These are phyloP conservation scores for Chionographis japonica DNA, from an alignment of 106 monocot species.

Conservation along the genomic window DNA sequence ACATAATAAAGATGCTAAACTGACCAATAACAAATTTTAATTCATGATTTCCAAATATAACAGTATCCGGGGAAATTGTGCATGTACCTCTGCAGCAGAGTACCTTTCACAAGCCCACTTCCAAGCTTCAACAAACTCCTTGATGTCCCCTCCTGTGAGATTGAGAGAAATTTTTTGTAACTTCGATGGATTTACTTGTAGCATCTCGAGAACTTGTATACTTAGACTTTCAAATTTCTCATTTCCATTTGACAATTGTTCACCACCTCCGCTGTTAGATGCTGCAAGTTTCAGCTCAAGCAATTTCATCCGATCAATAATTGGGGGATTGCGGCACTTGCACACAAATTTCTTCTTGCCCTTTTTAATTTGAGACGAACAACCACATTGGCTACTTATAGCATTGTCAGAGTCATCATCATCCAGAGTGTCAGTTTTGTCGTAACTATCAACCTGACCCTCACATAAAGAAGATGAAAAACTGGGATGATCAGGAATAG, in stretches of 20 bases:
- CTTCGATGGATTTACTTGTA: slow-evolving; percentile 7
- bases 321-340: neutral
- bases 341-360: slow-evolving; percentile 1
- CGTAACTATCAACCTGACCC: neutral
- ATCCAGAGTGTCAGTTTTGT: neutral
- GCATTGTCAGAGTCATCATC: neutral
- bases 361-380: neutral
- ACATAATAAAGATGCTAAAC: too few relatives aligned
- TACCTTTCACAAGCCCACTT: slow-evolving; percentile 19
- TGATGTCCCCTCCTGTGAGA: slow-evolving; percentile 7
- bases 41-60: too few relatives aligned
- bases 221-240: neutral
- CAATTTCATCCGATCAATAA: slow-evolving; percentile 12
- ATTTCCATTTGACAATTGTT: slow-evolving; percentile 6
- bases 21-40: too few relatives aligned
- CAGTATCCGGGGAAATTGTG: too few relatives aligned
- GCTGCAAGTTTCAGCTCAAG: slow-evolving; percentile 21
- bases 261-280: neutral
- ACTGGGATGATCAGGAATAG: neutral
- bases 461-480: neutral
- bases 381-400: neutral
- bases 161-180: neutral
- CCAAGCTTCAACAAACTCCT: slow-evolving; percentile 13
- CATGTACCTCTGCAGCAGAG: slow-evolving; percentile 12
- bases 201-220: slow-evolving; percentile 11